These are phyloP conservation scores for Venustampulla echinocandica DNA, from an alignment of 495 filamentous ascomycete genomes.

Conservation along the genomic window DNA sequence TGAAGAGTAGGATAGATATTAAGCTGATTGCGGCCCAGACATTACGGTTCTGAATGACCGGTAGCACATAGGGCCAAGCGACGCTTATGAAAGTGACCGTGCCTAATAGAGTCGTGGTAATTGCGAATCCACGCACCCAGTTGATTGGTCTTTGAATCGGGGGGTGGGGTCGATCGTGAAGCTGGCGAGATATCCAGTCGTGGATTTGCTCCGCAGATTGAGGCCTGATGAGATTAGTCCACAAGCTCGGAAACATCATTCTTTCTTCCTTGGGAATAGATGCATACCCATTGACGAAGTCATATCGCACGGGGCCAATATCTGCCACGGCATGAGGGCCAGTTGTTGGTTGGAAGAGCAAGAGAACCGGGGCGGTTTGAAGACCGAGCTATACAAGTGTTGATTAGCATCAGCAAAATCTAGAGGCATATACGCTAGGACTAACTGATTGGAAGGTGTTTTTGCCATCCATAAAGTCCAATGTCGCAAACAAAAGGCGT, in stretches of 20 bases:
- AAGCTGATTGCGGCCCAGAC: constrained; percentile 89
- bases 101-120: constrained; percentile 58
- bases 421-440: not conserved
- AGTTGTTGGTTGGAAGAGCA: constrained; percentile 78
- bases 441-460: constrained; percentile 80
- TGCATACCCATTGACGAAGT: constrained; percentile 73
- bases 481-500: constrained; percentile 68
- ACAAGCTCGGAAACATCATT: too few relatives aligned
- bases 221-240: constrained; percentile 49
- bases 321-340: constrained; percentile 73
- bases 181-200: constrained; percentile 67
- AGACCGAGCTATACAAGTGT: constrained; percentile 60
- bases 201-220: constrained; percentile 71
- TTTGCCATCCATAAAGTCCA: constrained; percentile 84
- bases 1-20: constrained; percentile 88
- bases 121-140: constrained; percentile 64
- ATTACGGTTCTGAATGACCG: constrained; percentile 81
- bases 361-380: constrained; percentile 86
- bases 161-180: constrained; percentile 66
- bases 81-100: constrained; percentile 59
- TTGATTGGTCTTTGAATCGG: constrained; percentile 76
- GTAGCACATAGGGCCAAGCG: constrained; percentile 75
- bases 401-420: not conserved
- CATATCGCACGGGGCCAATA: constrained; percentile 65
- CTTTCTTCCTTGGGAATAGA: not conserved